Conservation (phyloP, 2,329 filamentous ascomycete species). For the Aspergillus puulaauensis region DNA sequence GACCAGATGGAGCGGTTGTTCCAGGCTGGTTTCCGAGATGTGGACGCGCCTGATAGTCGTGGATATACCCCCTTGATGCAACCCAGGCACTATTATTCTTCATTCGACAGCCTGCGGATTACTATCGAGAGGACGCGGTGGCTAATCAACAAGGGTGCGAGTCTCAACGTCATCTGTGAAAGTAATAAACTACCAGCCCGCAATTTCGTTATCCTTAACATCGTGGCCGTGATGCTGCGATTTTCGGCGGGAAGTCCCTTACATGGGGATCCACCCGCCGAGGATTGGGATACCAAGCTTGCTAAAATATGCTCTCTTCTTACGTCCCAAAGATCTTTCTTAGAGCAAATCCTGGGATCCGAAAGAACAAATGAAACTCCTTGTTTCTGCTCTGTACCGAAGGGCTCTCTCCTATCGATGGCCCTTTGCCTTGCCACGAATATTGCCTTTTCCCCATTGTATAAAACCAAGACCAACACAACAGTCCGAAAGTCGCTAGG, state of each 20-base stretch:
- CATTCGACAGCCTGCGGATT: not conserved
- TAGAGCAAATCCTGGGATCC: too few relatives aligned
- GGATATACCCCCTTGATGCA: not conserved
- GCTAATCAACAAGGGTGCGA: not conserved
- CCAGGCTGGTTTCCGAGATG: not conserved
- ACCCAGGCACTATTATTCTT: too few relatives aligned
- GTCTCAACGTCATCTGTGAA: not conserved
- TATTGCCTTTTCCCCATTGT: too few relatives aligned
- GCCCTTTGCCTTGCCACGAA: too few relatives aligned
- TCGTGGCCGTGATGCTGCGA: not conserved
- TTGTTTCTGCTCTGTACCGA: too few relatives aligned
- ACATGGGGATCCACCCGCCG: too few relatives aligned
- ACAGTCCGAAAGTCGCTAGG: too few relatives aligned
- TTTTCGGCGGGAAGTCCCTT: not conserved
- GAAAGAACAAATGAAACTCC: too few relatives aligned
- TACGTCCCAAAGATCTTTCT: accelerated
- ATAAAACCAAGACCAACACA: accelerated
- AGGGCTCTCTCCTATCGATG: too few relatives aligned
- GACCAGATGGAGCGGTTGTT: not conserved
- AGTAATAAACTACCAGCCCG: not conserved
- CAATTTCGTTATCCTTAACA: not conserved
- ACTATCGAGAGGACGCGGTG: not conserved
- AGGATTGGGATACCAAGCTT: too few relatives aligned
- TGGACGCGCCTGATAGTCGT: not conserved
- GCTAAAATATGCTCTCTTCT: too few relatives aligned